Base-by-base conservation (phyloP, 331 rosid genomes). In the Acacia concinna region DNA sequence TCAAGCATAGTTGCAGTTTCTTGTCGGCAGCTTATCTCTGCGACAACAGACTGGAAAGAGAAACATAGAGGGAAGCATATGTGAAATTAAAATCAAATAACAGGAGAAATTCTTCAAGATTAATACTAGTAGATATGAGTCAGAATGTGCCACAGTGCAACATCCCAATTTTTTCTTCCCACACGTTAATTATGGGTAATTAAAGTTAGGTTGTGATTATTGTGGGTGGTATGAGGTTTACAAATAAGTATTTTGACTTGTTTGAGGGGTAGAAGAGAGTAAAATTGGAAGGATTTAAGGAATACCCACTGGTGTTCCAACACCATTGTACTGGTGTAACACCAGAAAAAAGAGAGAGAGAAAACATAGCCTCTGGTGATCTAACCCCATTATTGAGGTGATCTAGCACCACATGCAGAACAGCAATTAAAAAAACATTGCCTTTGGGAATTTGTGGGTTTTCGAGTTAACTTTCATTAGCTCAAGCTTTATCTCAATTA, bases 1-100 rank as follows among this genome's bases (percentile, higher is more conserved):
- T 95, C 99, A 0, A 95, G 97, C 93, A 95, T 85, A 60, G 94
- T 93, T 66, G 99, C 91, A 75, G 96, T 92, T 90, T 95, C 99
- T 79, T 90, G 94, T 88, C 97, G 88, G 68, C 88, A 88, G 87
- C 97, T 93, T 80, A 95, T 93, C 90, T 93, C 99, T 60, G 97
- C 92, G 76, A 95, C 87, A 81, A 85, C 95, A 74, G 97, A 95
- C 99, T 95, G 88, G 37, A 88, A 79, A 77, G 44, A 78, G 49
- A 84, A 71, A 80, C 47, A 66, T 75, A 25, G 60, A 35, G 71
- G 60, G 68, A 81, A 47, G 52, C 41, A 71, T 44, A 68, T 1
- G 52, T 65, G 51, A 5, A 56, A 78, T 23, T 40, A 17, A 71
- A 66, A 27, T 3, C 35, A 51, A 65, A 59, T 6, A 37, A 77